phyloP scores from a whole-genome alignment of 1,139 yeast genomes.

The Blastobotrys aristatus region DNA sequence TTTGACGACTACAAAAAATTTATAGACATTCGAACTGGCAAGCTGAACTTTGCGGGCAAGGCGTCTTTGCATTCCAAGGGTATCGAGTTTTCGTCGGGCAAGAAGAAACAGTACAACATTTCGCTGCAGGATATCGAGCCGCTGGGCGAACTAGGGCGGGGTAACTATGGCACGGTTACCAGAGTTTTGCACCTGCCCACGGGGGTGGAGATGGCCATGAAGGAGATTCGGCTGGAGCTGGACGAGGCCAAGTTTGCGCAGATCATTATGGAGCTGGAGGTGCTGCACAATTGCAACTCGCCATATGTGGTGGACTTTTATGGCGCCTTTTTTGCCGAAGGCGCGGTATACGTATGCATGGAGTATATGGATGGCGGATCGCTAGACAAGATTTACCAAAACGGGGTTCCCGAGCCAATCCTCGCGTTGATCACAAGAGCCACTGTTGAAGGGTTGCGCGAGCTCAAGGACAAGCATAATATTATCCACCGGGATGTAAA shows the following conservation, averaged over 20 bases:
- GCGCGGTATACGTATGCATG: slow-evolving; percentile 97
- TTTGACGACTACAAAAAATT: slow-evolving; percentile 57
- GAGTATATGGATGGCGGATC: slow-evolving; percentile 99
- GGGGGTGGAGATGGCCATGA: slow-evolving; percentile 91
- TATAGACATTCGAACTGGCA: slow-evolving; percentile 86
- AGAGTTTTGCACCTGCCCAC: slow-evolving; percentile 95
- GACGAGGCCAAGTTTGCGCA: slow-evolving; percentile 91
- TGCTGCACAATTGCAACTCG: slow-evolving; percentile 82
- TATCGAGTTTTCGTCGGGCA: slow-evolving; percentile 59
- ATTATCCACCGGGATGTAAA: slow-evolving; percentile 96
- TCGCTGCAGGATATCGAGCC: slow-evolving; percentile 78
- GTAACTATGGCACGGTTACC: slow-evolving; percentile 92
- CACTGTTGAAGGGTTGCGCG: slow-evolving; percentile 76
- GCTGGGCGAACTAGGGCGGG: slow-evolving; percentile 88
- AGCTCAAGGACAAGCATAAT: slow-evolving; percentile 81
- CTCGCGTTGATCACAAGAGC: slow-evolving; percentile 78
- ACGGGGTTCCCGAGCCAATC: slow-evolving; percentile 76
- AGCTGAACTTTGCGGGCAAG: slow-evolving; percentile 86
- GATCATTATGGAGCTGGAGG: slow-evolving; percentile 91
- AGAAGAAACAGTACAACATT: slow-evolving; percentile 49
- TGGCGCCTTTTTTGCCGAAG: slow-evolving; percentile 96
- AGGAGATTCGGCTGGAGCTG: slow-evolving; percentile 85
- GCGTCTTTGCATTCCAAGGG: slow-evolving; percentile 91
- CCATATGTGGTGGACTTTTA: slow-evolving; percentile 92
- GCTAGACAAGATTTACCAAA: slow-evolving; percentile 73